These are phyloP conservation scores for Chamaenerion angustifolium DNA, from an alignment of 345 rosid genomes.

Conservation along the genomic window DNA sequence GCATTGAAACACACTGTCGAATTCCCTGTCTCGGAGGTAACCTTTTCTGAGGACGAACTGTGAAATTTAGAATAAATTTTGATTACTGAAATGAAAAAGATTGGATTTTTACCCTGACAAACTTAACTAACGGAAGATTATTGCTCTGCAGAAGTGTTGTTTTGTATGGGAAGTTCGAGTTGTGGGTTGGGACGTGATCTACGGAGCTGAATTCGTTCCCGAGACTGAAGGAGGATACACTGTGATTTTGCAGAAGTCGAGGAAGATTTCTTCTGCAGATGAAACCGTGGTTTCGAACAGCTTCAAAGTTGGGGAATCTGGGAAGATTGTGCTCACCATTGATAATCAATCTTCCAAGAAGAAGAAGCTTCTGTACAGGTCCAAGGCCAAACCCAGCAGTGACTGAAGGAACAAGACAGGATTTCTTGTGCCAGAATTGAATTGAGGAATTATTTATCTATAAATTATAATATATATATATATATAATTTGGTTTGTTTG, in stretches of 20 bases:
- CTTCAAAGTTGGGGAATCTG: slow-evolving; percentile 29
- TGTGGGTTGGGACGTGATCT: slow-evolving; percentile 39
- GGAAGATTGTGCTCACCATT: slow-evolving; percentile 29
- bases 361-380: slow-evolving; percentile 41
- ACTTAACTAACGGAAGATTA: neutral
- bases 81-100: too few relatives aligned
- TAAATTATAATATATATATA: too few relatives aligned
- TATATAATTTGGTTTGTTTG: too few relatives aligned
- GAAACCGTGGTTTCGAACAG: slow-evolving; percentile 18
- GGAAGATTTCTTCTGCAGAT: slow-evolving; percentile 18
- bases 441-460: neutral
- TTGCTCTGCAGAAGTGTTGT: neutral
- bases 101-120: too few relatives aligned
- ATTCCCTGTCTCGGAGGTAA: slow-evolving; percentile 28
- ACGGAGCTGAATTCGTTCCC: slow-evolving; percentile 36
- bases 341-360: slow-evolving; percentile 33
- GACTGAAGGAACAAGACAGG: slow-evolving; percentile 9
- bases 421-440: too few relatives aligned
- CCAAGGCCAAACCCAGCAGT: slow-evolving; percentile 20
- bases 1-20: slow-evolving; percentile 24
- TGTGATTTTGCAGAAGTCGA: slow-evolving; percentile 26
- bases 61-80: too few relatives aligned
- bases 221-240: slow-evolving; percentile 25
- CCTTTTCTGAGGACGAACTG: too few relatives aligned
- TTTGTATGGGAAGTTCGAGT: slow-evolving; percentile 37